phyloP scores from a whole-genome alignment of 176 grass and related monocot genomes.

The Cymbopogon citratus region DNA sequence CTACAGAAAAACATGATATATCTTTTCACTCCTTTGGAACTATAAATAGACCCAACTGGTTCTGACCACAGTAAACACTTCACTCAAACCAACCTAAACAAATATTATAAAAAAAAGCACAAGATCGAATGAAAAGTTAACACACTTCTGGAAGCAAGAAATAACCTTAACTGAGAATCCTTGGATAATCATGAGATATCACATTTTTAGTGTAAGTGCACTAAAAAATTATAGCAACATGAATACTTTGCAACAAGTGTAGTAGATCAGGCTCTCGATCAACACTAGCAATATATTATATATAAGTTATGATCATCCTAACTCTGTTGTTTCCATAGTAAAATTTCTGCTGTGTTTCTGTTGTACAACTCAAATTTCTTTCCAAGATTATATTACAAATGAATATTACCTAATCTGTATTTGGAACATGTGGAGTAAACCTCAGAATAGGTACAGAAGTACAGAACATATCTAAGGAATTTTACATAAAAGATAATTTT shows the following conservation, averaged over 20 bases:
- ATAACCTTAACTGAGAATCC: not conserved
- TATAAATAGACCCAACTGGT: not conserved
- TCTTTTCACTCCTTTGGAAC: not conserved
- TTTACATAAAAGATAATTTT: not conserved
- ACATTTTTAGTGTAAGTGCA: not conserved
- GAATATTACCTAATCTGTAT: not conserved
- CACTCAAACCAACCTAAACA: not conserved
- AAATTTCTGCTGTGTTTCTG: not conserved
- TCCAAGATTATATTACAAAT: not conserved
- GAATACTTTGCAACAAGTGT: not conserved
- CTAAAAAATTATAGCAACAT: not conserved
- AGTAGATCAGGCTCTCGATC: not conserved
- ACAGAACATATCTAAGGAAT: not conserved
- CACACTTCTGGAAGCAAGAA: not conserved
- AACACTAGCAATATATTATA: not conserved
- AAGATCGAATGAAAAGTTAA: not conserved
- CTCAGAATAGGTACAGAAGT: not conserved
- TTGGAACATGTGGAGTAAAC: not conserved
- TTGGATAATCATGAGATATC: not conserved
- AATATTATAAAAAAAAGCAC: not conserved
- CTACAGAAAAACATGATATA: not conserved
- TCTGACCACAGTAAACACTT: not conserved
- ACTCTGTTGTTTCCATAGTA: not conserved
- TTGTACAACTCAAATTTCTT: not conserved
- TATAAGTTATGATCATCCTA: not conserved